Evolutionary conservation across 2,329 filamentous ascomycete species (phyloP).

Genomic region (Stachybotrys chartarum): DNA sequence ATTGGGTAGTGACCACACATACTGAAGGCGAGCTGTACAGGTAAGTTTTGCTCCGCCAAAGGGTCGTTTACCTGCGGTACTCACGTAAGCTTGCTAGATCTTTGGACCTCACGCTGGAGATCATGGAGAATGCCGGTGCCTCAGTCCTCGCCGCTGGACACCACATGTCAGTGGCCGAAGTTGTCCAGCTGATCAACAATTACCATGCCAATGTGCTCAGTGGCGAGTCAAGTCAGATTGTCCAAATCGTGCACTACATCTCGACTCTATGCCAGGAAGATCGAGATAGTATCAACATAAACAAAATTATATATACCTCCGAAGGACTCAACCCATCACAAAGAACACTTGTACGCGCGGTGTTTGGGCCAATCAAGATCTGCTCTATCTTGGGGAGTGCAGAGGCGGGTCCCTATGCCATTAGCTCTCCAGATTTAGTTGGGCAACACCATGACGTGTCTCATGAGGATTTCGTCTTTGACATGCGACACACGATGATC

Average conservation of each 20-base stretch:
- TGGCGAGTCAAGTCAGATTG: conserved; percentile 29
- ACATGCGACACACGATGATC: conserved; percentile 25
- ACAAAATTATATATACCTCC: conserved; percentile 38
- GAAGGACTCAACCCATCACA: conserved; percentile 28
- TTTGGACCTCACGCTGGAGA: conserved; percentile 30
- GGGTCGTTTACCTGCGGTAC: too few relatives aligned
- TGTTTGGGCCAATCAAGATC: conserved; percentile 25
- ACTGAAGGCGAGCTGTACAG: conserved; percentile 28
- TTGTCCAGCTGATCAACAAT: conserved; percentile 17
- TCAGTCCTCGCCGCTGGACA: conserved; percentile 28
- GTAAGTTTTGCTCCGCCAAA: conserved; percentile 10
- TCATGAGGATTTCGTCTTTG: conserved; percentile 28
- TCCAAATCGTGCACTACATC: conserved; percentile 27
- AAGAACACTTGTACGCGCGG: conserved; percentile 17
- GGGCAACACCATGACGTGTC: conserved; percentile 2
- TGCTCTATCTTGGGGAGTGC: conserved; percentile 33
- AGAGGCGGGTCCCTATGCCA: conserved; percentile 33
- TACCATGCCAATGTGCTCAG: conserved; percentile 29
- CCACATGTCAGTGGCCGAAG: conserved; percentile 13
- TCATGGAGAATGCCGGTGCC: conserved; percentile 32
- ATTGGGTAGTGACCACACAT: conserved; percentile 33
- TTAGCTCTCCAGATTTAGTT: conserved; percentile 21
- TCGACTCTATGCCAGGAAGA: conserved; percentile 15
- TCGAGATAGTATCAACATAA: conserved; percentile 18
- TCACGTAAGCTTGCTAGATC: conserved; percentile 14